Conservation (phyloP, 1,284 basidiomycete genomes). For the Melanopsichium pennsylvanicum region DNA sequence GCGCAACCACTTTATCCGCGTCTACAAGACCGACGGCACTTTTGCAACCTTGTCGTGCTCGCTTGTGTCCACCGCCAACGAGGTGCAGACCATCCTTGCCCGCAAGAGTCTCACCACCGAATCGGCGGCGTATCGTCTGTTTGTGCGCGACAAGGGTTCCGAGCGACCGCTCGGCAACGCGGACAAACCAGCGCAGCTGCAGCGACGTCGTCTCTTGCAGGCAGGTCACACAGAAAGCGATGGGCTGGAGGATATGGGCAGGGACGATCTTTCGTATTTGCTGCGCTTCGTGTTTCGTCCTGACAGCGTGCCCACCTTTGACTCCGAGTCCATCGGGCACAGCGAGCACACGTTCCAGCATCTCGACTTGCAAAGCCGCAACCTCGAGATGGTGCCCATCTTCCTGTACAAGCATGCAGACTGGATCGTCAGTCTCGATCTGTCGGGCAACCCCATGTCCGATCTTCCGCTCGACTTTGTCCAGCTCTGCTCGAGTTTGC, state of each 20-base stretch:
- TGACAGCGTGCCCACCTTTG: conserved; percentile 71
- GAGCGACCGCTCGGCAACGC: conserved; percentile 69
- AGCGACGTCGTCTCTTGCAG: conserved; percentile 83
- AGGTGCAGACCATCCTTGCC: conserved; percentile 67
- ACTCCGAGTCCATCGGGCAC: conserved; percentile 54
- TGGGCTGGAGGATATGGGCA: conserved; percentile 79
- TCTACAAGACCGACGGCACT: conserved; percentile 79
- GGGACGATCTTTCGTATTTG: conserved; percentile 83
- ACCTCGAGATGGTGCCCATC: conserved; percentile 89
- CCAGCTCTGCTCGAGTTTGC: conserved; percentile 83
- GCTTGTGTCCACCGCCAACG: conserved; percentile 75
- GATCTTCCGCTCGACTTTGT: conserved; percentile 97
- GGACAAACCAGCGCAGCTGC: conserved; percentile 85
- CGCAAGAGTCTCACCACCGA: conserved; percentile 50
- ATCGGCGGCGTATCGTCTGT: conserved; percentile 57
- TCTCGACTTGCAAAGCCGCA: conserved; percentile 83
- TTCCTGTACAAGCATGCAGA: conserved; percentile 86
- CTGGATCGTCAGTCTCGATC: conserved; percentile 83
- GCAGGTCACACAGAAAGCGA: conserved; percentile 88
- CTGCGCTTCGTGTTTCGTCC: conserved; percentile 80
- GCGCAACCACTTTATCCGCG: conserved; percentile 71
- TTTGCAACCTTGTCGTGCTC: conserved; percentile 77
- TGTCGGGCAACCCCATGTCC: conserved; percentile 93
- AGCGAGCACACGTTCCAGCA: conserved; percentile 72
- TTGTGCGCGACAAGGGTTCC: conserved; percentile 63